Conservation (phyloP, 2,329 filamentous ascomycete species). For the Teratosphaeriaceae sp. region DNA sequence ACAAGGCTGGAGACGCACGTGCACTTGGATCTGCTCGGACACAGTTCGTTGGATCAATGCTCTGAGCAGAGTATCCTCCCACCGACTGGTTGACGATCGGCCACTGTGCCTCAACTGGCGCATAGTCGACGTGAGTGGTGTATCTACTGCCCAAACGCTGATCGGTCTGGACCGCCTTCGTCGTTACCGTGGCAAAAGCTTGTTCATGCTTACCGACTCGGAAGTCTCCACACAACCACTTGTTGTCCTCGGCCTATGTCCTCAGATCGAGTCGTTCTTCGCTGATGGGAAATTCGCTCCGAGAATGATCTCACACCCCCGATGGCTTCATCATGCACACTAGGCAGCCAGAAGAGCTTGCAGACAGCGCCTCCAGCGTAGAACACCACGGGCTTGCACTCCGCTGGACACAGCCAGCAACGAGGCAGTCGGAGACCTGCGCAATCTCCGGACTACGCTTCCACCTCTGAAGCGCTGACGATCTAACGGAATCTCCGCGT, state of each 20-base stretch:
- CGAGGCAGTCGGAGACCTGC: neutral
- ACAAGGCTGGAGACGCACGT: neutral
- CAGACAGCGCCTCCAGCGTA: neutral
- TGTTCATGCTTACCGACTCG: conserved; percentile 1
- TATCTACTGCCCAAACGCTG: neutral
- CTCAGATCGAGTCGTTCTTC: conserved; percentile 1
- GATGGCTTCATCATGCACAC: conserved; percentile 1
- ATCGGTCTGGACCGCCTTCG: neutral
- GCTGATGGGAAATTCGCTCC: neutral
- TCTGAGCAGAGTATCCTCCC: neutral
- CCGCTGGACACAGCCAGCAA: neutral
- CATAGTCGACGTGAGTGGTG: neutral
- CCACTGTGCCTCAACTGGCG: neutral
- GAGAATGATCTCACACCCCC: neutral
- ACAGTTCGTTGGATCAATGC: neutral
- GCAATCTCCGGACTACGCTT: neutral
- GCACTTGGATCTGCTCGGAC: neutral
- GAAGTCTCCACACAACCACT: neutral
- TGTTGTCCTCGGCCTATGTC: neutral
- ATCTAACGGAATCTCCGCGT: neutral
- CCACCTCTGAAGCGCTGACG: neutral
- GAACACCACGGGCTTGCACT: neutral
- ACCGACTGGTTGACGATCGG: neutral
- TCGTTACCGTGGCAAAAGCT: neutral
- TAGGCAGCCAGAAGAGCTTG: conserved; percentile 1